Percentiles rank a stretch among this genome's conserved stretches.
These are phyloP conservation scores for Nakataea oryzae DNA, from an alignment of 2,329 filamentous ascomycete genomes.

Conservation along the genomic window DNA sequence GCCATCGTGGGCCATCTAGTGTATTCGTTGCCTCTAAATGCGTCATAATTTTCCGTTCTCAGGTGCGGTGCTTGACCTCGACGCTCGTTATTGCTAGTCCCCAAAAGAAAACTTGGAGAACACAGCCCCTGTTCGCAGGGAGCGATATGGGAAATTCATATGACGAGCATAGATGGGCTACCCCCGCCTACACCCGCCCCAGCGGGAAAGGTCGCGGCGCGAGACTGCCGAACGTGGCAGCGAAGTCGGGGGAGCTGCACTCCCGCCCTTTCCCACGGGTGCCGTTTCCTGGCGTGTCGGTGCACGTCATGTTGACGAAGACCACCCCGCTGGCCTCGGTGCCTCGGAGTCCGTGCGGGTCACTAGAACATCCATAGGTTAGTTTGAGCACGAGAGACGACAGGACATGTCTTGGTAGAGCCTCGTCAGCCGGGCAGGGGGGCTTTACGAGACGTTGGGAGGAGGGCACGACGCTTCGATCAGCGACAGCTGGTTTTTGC, in stretches of 20 bases:
- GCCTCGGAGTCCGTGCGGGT: conserved; percentile 8
- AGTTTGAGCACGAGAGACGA: neutral
- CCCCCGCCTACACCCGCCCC: neutral
- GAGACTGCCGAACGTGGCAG: neutral
- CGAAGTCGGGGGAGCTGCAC: neutral
- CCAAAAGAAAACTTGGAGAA: neutral
- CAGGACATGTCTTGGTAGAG: too few species aligned
- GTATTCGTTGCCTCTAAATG: neutral
- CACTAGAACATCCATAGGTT: neutral
- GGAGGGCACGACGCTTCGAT: conserved; percentile 33
- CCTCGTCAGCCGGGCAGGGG: neutral
- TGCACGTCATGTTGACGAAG: conserved; percentile 6
- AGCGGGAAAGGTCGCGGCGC: neutral
- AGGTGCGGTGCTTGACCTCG: neutral
- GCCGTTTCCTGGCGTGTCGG: neutral
- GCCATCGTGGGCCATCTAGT: neutral
- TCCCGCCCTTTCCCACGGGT: neutral
- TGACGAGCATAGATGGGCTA: neutral
- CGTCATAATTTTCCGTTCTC: neutral
- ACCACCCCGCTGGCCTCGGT: conserved; percentile 5
- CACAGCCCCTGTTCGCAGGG: too few species aligned
- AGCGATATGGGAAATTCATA: neutral
- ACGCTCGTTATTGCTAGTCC: neutral
- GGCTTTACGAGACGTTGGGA: neutral
- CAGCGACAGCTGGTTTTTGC: conserved; percentile 23